A percentile compares a stretch with the other conserved stretches of the same genome.
Conservation (phyloP, 2,329 filamentous ascomycete species). For the Xylariales sp. region DNA sequence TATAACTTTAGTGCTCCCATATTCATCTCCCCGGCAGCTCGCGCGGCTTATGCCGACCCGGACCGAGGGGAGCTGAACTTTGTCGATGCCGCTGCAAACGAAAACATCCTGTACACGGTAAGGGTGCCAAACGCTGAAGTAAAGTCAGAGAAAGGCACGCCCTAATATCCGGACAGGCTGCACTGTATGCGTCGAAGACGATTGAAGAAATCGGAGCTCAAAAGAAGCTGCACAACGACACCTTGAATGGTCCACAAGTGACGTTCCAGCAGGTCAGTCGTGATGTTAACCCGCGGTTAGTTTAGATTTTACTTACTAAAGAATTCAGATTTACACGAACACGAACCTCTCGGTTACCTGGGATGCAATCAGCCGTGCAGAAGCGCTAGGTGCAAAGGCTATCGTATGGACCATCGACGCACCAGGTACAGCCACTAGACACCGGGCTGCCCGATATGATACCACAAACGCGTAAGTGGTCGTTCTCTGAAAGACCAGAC, state of each 20-base stretch:
- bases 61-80: slow-evolving; percentile 33
- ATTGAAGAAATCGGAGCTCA: slow-evolving; percentile 20
- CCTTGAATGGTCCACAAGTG: slow-evolving; percentile 14
- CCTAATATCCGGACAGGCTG: slow-evolving; percentile 10
- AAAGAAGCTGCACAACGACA: slow-evolving; percentile 14
- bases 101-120: slow-evolving; percentile 36
- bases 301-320: not conserved
- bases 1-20: slow-evolving; percentile 38
- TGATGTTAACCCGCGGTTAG: no score
- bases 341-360: slow-evolving; percentile 19
- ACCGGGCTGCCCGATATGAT: slow-evolving; percentile 10
- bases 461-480: slow-evolving; percentile 9
- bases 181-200: slow-evolving; percentile 18
- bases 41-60: slow-evolving; percentile 32
- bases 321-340: slow-evolving; percentile 16
- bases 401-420: slow-evolving; percentile 23
- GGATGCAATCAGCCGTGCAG: slow-evolving; percentile 15
- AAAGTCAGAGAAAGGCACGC: slow-evolving; percentile 6
- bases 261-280: slow-evolving; percentile 21
- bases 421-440: slow-evolving; percentile 12
- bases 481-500: no score
- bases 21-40: slow-evolving; percentile 37
- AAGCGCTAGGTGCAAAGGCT: slow-evolving; percentile 18
- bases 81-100: slow-evolving; percentile 33
- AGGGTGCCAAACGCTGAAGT: not conserved